These are phyloP conservation scores for Agaricus blazei DNA, from an alignment of 768 basidiomycete species.

Conservation along the genomic window DNA sequence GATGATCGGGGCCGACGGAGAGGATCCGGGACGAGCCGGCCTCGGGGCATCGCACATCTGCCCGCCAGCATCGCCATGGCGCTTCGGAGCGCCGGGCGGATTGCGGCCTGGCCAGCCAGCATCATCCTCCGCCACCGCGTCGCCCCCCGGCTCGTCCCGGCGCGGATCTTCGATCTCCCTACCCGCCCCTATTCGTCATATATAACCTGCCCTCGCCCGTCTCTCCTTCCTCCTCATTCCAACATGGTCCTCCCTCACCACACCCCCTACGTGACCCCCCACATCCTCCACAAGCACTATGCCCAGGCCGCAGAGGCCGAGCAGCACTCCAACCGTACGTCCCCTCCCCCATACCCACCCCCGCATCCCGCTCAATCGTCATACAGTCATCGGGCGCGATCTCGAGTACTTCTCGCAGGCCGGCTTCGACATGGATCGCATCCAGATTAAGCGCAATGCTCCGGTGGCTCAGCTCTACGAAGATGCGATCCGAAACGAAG, in stretches of 20 bases:
- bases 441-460: slow-evolving; percentile 93
- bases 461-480: slow-evolving; percentile 90
- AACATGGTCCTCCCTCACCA: slow-evolving; percentile 60
- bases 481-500: slow-evolving; percentile 97
- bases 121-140: no score
- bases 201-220: slow-evolving; percentile 15
- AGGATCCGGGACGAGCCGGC: not conserved
- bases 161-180: slow-evolving; percentile 18
- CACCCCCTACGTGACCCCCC: slow-evolving; percentile 84
- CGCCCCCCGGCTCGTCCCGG: not conserved
- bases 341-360: slow-evolving; percentile 4
- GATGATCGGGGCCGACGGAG: no score
- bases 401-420: slow-evolving; percentile 98
- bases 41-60: not conserved
- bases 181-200: slow-evolving; percentile 13
- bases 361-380: slow-evolving; percentile 6
- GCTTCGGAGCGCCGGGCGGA: not conserved
- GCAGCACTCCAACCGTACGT: slow-evolving; percentile 52
- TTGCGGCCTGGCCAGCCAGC: not conserved
- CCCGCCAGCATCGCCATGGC: slow-evolving; percentile 15
- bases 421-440: slow-evolving; percentile 97
- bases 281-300: slow-evolving; percentile 85
- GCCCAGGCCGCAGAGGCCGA: slow-evolving; percentile 71
- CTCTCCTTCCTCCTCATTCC: slow-evolving; percentile 8
- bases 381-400: slow-evolving; percentile 83